A percentile compares a stretch with the other conserved stretches of the same genome.
These are phyloP conservation scores for Cryphonectria parasitica DNA, from an alignment of 2,329 filamentous ascomycete genomes.

Conservation along the genomic window DNA sequence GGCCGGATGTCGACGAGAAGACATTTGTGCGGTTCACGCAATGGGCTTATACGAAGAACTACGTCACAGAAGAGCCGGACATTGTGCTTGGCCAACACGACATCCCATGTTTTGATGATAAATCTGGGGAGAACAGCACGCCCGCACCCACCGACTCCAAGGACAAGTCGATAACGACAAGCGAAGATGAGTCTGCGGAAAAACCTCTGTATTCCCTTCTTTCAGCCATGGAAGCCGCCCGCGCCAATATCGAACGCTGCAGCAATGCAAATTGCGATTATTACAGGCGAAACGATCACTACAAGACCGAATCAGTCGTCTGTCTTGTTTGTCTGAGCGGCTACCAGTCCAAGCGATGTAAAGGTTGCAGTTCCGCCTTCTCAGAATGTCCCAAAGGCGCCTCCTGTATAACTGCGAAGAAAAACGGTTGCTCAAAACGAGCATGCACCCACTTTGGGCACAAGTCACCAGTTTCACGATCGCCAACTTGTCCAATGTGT, in stretches of 20 bases:
- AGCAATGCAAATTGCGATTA: neutral
- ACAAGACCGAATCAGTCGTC: accelerated
- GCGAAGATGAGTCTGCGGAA: neutral
- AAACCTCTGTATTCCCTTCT: neutral
- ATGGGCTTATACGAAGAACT: slow-evolving; percentile 29
- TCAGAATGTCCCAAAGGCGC: slow-evolving; percentile 8
- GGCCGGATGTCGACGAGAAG: slow-evolving; percentile 30
- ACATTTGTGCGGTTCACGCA: slow-evolving; percentile 27
- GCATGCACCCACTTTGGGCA: too few relatives aligned
- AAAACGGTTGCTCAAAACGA: neutral
- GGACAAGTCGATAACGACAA: neutral
- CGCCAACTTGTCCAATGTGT: slow-evolving; percentile 5
- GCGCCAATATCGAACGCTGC: neutral
- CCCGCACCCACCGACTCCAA: neutral
- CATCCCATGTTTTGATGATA: neutral
- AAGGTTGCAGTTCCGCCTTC: neutral
- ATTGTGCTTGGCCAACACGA: slow-evolving; percentile 10
- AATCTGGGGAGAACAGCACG: too few relatives aligned
- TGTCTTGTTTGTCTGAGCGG: neutral
- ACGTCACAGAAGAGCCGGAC: slow-evolving; percentile 22
- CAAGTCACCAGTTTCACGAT: too few relatives aligned
- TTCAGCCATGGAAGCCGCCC: neutral
- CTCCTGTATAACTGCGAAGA: neutral
- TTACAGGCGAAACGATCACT: neutral
- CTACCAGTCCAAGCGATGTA: neutral